These are phyloP conservation scores for Petasospora rhodanensis DNA, from an alignment of 1,139 yeast species.

Conservation along the genomic window DNA sequence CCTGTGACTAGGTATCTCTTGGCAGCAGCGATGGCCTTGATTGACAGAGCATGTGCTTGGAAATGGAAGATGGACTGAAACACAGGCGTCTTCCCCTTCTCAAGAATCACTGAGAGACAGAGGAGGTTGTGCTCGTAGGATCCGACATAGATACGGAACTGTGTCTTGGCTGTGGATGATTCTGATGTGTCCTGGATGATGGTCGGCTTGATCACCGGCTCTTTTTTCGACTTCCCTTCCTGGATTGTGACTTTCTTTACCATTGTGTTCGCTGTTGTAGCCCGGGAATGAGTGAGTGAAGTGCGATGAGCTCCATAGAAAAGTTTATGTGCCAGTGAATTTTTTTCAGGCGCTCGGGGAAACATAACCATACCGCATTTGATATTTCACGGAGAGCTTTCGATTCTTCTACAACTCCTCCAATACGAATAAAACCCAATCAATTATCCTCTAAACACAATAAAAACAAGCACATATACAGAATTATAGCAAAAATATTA, in stretches of 20 bases:
- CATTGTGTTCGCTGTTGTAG: too few relatives aligned
- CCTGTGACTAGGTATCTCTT: slow-evolving; percentile 89
- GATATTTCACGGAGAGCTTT: too few relatives aligned
- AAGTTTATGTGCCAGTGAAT: slow-evolving; percentile 5
- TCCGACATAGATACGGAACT: slow-evolving; percentile 82
- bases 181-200: slow-evolving; percentile 18
- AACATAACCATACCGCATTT: too few relatives aligned
- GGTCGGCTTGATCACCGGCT: slow-evolving; percentile 21
- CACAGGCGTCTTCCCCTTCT: slow-evolving; percentile 42
- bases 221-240: too few relatives aligned
- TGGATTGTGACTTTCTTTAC: slow-evolving; percentile 7
- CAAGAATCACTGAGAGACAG: slow-evolving; percentile 69
- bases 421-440: too few relatives aligned
- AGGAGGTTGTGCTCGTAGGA: slow-evolving; percentile 92
- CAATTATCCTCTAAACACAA: too few relatives aligned
- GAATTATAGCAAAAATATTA: too few relatives aligned
- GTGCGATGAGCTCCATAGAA: too few relatives aligned
- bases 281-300: too few relatives aligned
- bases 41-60: slow-evolving; percentile 88
- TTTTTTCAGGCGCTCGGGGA: too few relatives aligned
- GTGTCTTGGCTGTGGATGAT: slow-evolving; percentile 18
- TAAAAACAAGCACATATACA: too few relatives aligned
- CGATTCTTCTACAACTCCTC: too few relatives aligned
- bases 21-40: slow-evolving; percentile 78
- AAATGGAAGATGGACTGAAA: slow-evolving; percentile 95